Base-by-base conservation (phyloP, 2,329 filamentous ascomycete species). In the Periconia sp. region DNA sequence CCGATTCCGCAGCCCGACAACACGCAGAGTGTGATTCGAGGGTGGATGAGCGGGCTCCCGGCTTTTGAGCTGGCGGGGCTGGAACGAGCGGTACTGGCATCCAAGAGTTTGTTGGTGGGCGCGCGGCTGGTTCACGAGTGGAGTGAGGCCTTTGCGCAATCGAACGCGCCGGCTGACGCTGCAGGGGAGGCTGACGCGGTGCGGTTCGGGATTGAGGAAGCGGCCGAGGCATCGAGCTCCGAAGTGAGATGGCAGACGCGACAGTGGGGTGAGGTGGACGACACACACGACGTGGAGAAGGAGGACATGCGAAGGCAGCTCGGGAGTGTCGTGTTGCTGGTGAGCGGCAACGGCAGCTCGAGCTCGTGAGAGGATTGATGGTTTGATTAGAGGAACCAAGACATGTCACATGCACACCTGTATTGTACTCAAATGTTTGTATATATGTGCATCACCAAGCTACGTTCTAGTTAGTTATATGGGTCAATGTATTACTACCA, bases 251-350 rank as follows among this genome's bases (percentile, higher is more conserved):
- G 91, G 88, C 94, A 99, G 82, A 95, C 88, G 1, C 79, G 83
- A 27, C 87, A 89, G 75, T 97, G 94, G 93, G 94, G 94, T 9
- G 92, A 96, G 79, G 94, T 99, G 1, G 94, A 99, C 73, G 92
- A 99, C 75, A 96, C 92, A 27, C 94, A 99, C 76, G 94, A 99
- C 79, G 94, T 99, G 1, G 89, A 96, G 66, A 90, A 87, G 74
- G 93, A 96, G 74, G 94, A 99, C 74, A 64, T 97, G 60, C 84
- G 85, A 69, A 83, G 93, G 66, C 94, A 97, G 77, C 77, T 97
- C 55, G 94, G 93, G 14, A 95, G 91, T 71, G 90, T 91, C 11
- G 82, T 96, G 15, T 71, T 97, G 66, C 77, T 97, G 47, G 89
- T 97, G 10, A 87, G 67, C 47, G 73, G 73, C 23, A 27, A 27